These are phyloP conservation scores for Luffa aegyptiaca DNA, from an alignment of 306 rosid species.

Conservation along the genomic window DNA sequence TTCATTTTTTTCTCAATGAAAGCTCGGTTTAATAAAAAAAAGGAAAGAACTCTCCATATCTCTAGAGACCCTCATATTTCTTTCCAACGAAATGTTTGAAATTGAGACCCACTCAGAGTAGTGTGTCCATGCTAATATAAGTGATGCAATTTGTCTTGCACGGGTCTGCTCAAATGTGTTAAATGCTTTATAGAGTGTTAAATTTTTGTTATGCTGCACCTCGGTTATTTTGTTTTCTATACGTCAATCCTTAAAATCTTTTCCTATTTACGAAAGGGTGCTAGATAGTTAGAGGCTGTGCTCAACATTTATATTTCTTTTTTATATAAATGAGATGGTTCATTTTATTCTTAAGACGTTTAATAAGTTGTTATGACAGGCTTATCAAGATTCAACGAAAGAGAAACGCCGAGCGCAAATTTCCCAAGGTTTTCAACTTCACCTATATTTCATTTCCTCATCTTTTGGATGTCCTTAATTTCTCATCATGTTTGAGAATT, in stretches of 20 bases:
- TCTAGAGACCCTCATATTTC: too few relatives aligned
- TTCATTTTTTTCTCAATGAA: too few relatives aligned
- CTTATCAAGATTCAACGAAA: constrained; percentile 92
- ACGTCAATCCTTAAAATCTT: background rate
- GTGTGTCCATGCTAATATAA: background rate
- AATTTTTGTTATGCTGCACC: background rate
- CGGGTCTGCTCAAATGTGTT: background rate
- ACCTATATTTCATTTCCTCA: background rate
- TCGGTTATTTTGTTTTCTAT: background rate
- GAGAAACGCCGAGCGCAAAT: constrained; percentile 88
- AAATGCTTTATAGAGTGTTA: background rate
- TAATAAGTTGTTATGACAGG: constrained; percentile 41
- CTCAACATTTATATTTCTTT: background rate
- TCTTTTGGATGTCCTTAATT: background rate
- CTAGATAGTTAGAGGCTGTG: background rate
- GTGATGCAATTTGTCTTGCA: background rate
- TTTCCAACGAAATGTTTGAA: background rate
- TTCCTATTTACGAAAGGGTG: background rate
- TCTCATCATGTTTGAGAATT: background rate
- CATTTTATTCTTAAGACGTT: constrained; percentile 5
- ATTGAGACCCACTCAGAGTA: background rate
- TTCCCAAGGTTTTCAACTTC: constrained; percentile 63
- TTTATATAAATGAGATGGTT: background rate
- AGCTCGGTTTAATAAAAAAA: too few relatives aligned
- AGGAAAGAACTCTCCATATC: too few relatives aligned